Percentiles rank a stretch among this genome's conserved stretches.
Evolutionary conservation across 1,284 basidiomycete genomes (phyloP).

Genomic region (Ustilago esculenta): DNA sequence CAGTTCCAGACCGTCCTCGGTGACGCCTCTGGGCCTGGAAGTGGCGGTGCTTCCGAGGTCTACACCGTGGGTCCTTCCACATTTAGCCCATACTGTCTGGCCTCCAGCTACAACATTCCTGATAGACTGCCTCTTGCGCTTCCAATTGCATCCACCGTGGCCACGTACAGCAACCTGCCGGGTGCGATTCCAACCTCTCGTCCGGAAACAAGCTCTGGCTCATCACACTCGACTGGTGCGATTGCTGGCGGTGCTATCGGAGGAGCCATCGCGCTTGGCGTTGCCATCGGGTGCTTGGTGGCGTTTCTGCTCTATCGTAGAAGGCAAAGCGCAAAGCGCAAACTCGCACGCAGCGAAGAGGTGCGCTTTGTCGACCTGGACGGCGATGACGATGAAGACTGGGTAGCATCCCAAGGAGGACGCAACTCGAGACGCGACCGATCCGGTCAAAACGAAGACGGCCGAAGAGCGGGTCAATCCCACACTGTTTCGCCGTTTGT

Average conservation of each 20-base stretch:
- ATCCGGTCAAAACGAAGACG: conserved; percentile 3
- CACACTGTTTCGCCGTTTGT: conserved; percentile 50
- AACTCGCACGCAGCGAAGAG: conserved; percentile 48
- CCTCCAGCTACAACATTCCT: conserved; percentile 10
- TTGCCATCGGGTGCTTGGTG: conserved; percentile 39
- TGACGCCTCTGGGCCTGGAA: conserved; percentile 45
- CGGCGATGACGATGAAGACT: conserved; percentile 47
- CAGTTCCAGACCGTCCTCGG: conserved; percentile 49
- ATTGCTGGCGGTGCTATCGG: conserved; percentile 58
- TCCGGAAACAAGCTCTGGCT: neutral
- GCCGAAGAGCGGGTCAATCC: conserved; percentile 2
- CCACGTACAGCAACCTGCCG: conserved; percentile 38
- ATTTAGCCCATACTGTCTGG: conserved; percentile 21
- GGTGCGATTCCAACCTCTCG: conserved; percentile 38
- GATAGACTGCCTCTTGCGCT: conserved; percentile 16
- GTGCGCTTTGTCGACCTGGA: conserved; percentile 55
- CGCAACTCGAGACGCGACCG: conserved; percentile 11
- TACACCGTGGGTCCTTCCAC: conserved; percentile 31
- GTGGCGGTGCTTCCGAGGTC: conserved; percentile 46
- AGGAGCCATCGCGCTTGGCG: conserved; percentile 47
- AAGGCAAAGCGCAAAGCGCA: conserved; percentile 40
- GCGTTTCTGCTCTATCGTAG: conserved; percentile 47
- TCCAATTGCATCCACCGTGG: conserved; percentile 26
- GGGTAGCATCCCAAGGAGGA: conserved; percentile 3
- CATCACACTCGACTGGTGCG: conserved; percentile 28